Conservation (phyloP, 768 basidiomycete genomes). For the Pleurotus citrinopileatus region DNA sequence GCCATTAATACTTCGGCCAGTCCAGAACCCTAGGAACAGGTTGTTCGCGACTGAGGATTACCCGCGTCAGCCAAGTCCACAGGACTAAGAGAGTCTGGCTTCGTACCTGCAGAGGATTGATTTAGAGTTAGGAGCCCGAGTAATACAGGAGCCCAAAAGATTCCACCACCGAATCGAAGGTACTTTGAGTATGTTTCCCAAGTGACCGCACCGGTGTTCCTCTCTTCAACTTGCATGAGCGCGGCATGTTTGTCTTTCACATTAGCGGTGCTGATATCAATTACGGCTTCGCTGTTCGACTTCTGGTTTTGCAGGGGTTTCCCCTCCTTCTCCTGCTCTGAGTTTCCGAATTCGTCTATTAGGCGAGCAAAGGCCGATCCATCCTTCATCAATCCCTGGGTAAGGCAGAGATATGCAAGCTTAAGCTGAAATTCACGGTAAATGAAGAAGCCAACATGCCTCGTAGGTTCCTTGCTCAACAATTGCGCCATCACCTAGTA, state of each 20-base stretch:
- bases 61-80: not conserved
- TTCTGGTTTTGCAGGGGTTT: constrained; percentile 11
- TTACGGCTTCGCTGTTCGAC: not conserved
- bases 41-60: constrained; percentile 50
- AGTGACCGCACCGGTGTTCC: constrained; percentile 49
- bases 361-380: constrained; percentile 45
- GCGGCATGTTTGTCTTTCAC: constrained; percentile 26
- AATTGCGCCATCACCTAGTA: constrained; percentile 57
- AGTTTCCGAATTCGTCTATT: constrained; percentile 54
- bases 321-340: constrained; percentile 32
- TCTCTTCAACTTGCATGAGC: constrained; percentile 56
- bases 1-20: constrained; percentile 45
- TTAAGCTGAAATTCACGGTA: not conserved
- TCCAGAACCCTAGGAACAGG: constrained; percentile 76
- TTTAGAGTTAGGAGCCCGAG: constrained; percentile 39
- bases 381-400: constrained; percentile 45
- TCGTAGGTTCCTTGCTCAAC: constrained; percentile 61
- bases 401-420: not conserved
- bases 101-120: constrained; percentile 49
- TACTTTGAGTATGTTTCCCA: constrained; percentile 50
- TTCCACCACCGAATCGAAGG: constrained; percentile 42
- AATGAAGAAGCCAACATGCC: constrained; percentile 23
- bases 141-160: constrained; percentile 46
- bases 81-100: not conserved
- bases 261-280: constrained; percentile 14